Evolutionary conservation across 225 moss, liverwort and hornwort species (phyloP), one percentile per base, ranked within the genome.

Genomic region (Pleurozium schreberi): DNA sequence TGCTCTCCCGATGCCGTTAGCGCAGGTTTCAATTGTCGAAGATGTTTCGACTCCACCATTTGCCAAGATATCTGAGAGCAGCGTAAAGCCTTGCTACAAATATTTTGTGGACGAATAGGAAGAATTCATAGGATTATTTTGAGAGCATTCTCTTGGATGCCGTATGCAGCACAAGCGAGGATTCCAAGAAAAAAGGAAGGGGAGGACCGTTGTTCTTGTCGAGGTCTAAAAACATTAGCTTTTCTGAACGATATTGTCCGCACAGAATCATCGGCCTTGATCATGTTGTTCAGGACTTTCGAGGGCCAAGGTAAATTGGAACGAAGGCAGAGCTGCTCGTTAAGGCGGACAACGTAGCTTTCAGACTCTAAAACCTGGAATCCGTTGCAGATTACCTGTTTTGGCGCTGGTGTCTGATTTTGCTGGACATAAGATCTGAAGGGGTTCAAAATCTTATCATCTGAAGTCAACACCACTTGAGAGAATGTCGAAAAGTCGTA

Each of bases 61-160:
- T 79, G 67, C 80, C 19, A 75, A 47, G 57, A 40, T 62, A 28
- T 50, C 26, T 15, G 69, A 88, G 67, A 74, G 27, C 22, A 66
- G 55, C 14, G 30, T 93, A 36, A 90, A 87, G 87, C n/a, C 88
- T 81, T 91, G 90, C 91, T 95, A 91, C 90, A 92, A 84, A 47
- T 92, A 90, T 76, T 95, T 95, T 89, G 21, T 93, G 55, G 94
- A 95, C 88, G 95, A 94, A 78, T 95, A 92, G 81, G 68, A 84
- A 88, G 74, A 66, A 79, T 61, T 15, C 55, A 16, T 17, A 52
- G 45, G 23, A 17, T 84, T 30, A 25, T 83, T 85, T 59, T 70
- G 61, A 59, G 42, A 78, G 45, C 10, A 75, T 69, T 78, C 14
- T 42, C 62, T 63, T 87, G 87, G 47, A 68, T 92, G 62, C 30